A percentile compares a stretch with the other conserved stretches of the same genome.
phyloP scores from a whole-genome alignment of 257 asterid species.

The Lycium barbarum region DNA sequence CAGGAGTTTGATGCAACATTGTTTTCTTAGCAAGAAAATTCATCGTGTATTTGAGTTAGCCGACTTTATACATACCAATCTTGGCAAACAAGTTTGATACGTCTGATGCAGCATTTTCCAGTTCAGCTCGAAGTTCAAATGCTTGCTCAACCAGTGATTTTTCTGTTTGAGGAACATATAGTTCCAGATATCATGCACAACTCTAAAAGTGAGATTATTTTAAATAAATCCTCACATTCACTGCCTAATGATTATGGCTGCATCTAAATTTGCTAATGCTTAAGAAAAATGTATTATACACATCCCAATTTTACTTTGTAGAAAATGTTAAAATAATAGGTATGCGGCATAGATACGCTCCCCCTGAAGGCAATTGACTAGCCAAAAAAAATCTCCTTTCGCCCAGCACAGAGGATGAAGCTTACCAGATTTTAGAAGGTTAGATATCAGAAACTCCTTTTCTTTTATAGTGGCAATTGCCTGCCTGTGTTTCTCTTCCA shows the following conservation, averaged over 20 bases:
- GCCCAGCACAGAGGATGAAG: conserved; percentile 14
- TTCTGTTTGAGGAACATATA: conserved; percentile 52
- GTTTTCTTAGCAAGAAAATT: conserved; percentile 15
- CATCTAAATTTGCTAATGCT: not conserved
- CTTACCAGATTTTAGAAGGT: conserved; percentile 94
- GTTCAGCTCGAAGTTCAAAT: conserved; percentile 87
- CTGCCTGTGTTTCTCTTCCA: conserved; percentile 87
- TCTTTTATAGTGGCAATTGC: conserved; percentile 93
- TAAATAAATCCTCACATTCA: not conserved
- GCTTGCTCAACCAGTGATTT: conserved; percentile 90
- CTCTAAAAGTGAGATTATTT: not conserved
- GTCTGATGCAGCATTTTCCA: conserved; percentile 89
- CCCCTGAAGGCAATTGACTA: not conserved
- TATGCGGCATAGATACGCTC: not conserved
- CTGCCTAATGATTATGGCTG: conserved; percentile 16
- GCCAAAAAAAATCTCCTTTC: not conserved
- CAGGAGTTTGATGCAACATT: conserved; percentile 24
- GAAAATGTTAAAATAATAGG: conserved; percentile 4
- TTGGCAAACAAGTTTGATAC: conserved; percentile 82
- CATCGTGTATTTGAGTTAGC: not conserved
- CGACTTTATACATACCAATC: conserved; percentile 68
- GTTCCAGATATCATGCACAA: not conserved
- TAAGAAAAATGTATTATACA: not conserved
- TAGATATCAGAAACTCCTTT: conserved; percentile 90
- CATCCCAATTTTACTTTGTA: conserved; percentile 2